Percentiles rank a stretch among this genome's conserved stretches.
Evolutionary conservation across 768 basidiomycete genomes (phyloP).

Genomic region (Boletus eberwhitei): DNA sequence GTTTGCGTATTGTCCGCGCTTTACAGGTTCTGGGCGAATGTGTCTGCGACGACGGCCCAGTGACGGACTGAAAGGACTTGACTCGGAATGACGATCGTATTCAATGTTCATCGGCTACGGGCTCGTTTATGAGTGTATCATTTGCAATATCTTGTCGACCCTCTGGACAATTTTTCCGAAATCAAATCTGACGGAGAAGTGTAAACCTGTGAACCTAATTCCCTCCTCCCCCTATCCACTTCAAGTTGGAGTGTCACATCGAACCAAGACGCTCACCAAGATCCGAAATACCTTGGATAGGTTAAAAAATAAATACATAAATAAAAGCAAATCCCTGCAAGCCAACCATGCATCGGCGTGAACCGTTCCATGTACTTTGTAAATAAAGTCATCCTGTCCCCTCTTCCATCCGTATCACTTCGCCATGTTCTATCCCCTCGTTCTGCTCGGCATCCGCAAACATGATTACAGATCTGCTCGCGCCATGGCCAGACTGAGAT

Average conservation of each 20-base stretch:
- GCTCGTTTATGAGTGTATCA: neutral
- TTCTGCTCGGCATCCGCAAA: neutral
- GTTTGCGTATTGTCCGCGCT: neutral
- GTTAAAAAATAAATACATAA: too few relatives aligned
- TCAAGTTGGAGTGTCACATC: too few relatives aligned
- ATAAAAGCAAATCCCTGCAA: too few relatives aligned
- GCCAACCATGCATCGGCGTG: too few relatives aligned
- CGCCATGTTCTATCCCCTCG: neutral
- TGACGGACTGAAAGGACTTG: neutral
- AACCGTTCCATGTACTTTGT: too few relatives aligned
- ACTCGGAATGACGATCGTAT: neutral
- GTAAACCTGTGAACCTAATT: too few relatives aligned
- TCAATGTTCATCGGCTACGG: neutral
- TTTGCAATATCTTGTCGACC: neutral
- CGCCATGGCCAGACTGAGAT: neutral
- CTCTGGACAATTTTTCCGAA: too few relatives aligned
- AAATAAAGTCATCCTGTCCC: too few relatives aligned
- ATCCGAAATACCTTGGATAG: too few relatives aligned
- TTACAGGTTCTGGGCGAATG: slow-evolving; percentile 14
- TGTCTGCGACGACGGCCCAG: slow-evolving; percentile 8
- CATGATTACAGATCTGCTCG: neutral
- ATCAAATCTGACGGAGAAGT: too few relatives aligned
- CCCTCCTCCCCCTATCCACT: too few relatives aligned
- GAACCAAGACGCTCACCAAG: too few relatives aligned
- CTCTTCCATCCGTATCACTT: neutral